These are phyloP conservation scores for Candida patagonica DNA, from an alignment of 805 yeast genomes.

Conservation along the genomic window DNA sequence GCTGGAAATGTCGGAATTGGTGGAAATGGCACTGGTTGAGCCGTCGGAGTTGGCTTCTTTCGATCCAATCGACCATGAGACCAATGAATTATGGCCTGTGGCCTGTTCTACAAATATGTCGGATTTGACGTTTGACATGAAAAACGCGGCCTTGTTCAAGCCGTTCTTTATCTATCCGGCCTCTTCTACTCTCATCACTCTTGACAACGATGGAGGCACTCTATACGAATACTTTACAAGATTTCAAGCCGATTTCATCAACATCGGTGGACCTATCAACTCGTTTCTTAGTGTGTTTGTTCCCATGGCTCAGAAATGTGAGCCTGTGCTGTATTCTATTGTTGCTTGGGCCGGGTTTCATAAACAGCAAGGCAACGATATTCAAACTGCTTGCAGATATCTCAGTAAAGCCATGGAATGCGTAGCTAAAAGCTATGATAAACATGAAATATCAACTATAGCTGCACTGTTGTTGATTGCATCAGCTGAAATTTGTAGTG, in stretches of 20 bases:
- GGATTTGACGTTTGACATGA: too few species aligned
- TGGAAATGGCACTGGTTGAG: neutral
- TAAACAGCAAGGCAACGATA: constrained; percentile 21
- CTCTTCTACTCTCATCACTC: constrained; percentile 3
- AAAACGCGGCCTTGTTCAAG: too few species aligned
- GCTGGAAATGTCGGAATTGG: neutral
- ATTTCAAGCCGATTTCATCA: constrained; percentile 34
- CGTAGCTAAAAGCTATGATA: constrained; percentile 12
- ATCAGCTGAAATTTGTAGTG: constrained; percentile 77
- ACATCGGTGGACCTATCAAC: constrained; percentile 40
- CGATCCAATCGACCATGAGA: neutral
- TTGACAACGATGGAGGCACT: constrained; percentile 37
- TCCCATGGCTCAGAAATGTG: constrained; percentile 42
- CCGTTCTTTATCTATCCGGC: neutral
- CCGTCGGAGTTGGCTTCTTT: neutral
- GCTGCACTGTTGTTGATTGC: constrained; percentile 61
- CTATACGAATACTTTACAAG: constrained; percentile 42
- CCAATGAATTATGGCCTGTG: neutral
- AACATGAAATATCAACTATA: constrained; percentile 27
- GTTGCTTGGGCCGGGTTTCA: constrained; percentile 48
- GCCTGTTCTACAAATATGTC: neutral
- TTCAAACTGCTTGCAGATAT: constrained; percentile 22
- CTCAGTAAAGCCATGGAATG: constrained; percentile 18
- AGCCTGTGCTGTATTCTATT: constrained; percentile 41
- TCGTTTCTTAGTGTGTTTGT: constrained; percentile 44